phyloP scores from a whole-genome alignment of 305 asterid genomes.

The Solanum hybrid region DNA sequence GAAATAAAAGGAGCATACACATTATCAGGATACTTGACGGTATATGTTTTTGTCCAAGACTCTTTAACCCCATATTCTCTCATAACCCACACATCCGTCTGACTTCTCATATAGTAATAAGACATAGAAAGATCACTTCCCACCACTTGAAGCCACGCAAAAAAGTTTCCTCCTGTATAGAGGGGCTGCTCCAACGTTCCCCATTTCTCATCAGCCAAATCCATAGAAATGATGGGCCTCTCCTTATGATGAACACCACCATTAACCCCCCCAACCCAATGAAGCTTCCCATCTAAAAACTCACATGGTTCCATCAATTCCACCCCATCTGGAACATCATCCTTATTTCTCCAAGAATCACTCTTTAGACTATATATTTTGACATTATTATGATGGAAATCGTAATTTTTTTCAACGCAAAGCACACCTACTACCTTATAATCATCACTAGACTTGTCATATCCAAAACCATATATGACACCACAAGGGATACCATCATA shows the following conservation, averaged over 20 bases:
- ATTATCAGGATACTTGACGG: neutral
- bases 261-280: neutral
- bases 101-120: neutral
- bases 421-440: conserved; percentile 35
- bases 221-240: conserved; percentile 20
- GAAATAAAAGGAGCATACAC: neutral
- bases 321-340: conserved; percentile 23
- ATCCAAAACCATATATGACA: conserved; percentile 40
- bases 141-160: conserved; percentile 24
- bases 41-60: conserved; percentile 20
- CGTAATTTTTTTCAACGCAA: neutral
- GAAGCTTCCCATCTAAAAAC: conserved; percentile 47
- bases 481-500: neutral
- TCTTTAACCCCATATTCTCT: conserved; percentile 18
- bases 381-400: neutral
- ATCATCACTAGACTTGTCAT: neutral
- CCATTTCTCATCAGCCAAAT: conserved; percentile 35
- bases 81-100: conserved; percentile 43
- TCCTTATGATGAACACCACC: neutral
- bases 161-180: conserved; percentile 13
- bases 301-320: conserved; percentile 24
- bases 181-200: conserved; percentile 37
- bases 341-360: neutral
- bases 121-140: conserved; percentile 33
- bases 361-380: neutral